A percentile compares a stretch with the other conserved stretches of the same genome.
phyloP scores from a whole-genome alignment of 2,329 filamentous ascomycete genomes.

The Botrytis hyacinthi region DNA sequence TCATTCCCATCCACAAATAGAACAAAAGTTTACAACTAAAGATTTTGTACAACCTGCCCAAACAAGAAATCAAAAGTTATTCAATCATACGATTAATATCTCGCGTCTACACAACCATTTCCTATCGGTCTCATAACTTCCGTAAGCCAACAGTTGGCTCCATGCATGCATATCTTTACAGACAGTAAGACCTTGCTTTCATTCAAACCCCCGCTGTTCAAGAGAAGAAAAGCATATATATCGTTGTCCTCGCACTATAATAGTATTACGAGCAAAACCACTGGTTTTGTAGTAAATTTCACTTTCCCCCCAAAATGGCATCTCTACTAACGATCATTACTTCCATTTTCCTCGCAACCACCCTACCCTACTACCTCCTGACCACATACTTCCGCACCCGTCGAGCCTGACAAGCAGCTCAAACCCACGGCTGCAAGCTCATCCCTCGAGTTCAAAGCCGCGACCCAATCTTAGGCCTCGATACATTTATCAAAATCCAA shows the following conservation, averaged over 20 bases:
- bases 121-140: neutral
- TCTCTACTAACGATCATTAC: neutral
- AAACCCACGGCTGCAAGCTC: neutral
- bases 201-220: accelerated
- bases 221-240: neutral
- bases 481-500: neutral
- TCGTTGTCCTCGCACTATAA: neutral
- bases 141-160: neutral
- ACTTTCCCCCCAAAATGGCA: neutral
- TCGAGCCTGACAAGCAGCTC: neutral
- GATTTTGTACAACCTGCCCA: neutral
- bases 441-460: neutral
- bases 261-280: neutral
- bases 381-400: neutral
- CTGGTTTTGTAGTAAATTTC: neutral
- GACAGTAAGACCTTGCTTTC: neutral
- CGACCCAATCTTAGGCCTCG: neutral
- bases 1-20: too few species aligned
- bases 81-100: neutral
- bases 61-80: neutral
- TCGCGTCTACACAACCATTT: neutral
- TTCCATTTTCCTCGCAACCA: neutral
- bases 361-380: neutral
- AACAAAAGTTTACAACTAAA: too few species aligned
- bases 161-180: neutral